Base-by-base conservation (phyloP, 768 basidiomycete genomes). In the Russula virescens region DNA sequence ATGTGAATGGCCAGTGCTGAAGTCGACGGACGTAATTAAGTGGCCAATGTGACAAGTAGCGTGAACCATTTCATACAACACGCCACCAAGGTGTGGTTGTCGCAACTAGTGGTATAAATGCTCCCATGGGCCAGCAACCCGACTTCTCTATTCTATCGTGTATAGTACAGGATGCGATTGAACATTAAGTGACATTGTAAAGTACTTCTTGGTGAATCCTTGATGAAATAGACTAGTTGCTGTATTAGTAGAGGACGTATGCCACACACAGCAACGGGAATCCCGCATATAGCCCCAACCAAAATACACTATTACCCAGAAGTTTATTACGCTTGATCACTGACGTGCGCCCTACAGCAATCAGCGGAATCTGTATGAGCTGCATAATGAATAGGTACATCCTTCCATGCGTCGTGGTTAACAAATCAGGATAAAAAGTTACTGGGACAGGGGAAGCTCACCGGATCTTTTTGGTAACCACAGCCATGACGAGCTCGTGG, bases 401-500 rank as follows among this genome's bases (percentile, higher is more conserved):
- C 69, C 95, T 90, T 40, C 21, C 25, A 35, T 18, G 45, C 26
- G 5, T 25, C 21, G 26, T 28, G 11, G 21, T 68, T 28, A 63
- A 48, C 38, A 42, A 40, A 8, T 48, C 14, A 31, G 31, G 13
- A 31, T 28, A n/a, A 21, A n/a, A 13, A 18, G 18, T 48, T 10
- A 10, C 16, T 0, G n/a, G n/a, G 21, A 43, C 7, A 14, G 10
- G 2, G 50, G 14, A 57, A n/a, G 73, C 85, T 31, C 65, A 88
- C 90, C 89, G 79, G 62, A 98, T 80, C 78, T 99, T 99, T 71
- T 89, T 84, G 23, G 92, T 94, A 16, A 98, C 96, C 58, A 98
- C 81, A 2, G 87, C 85, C 97, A 99, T 99, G 60, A 98, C 94
- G 34, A 99, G 79, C 72, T 98, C 97, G 69, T 99, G 96, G 35